Conservation (phyloP, 2,329 filamentous ascomycete genomes). For the Lithohypha guttulata region DNA sequence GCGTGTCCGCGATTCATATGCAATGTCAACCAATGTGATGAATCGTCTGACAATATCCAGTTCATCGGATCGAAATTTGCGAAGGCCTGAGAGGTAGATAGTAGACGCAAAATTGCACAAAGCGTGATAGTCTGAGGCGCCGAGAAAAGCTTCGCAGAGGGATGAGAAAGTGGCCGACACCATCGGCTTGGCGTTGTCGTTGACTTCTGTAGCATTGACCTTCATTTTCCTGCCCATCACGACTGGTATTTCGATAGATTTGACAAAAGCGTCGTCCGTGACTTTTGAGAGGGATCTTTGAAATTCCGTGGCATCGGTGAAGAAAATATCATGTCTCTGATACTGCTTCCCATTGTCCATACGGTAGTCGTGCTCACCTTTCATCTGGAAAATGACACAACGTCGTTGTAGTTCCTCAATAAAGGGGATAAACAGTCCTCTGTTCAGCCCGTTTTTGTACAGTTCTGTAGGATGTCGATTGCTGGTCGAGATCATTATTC, state of each 20-base stretch:
- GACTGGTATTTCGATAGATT: slow-evolving; percentile 1
- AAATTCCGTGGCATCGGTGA: neutral
- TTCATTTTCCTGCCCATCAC: slow-evolving; percentile 5
- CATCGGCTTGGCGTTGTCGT: neutral
- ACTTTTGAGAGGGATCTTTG: neutral
- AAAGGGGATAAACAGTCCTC: slow-evolving; percentile 5
- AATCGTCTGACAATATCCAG: slow-evolving; percentile 3
- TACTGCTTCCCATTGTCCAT: neutral
- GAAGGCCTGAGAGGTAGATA: slow-evolving; percentile 4
- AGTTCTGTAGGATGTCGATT: slow-evolving; percentile 6
- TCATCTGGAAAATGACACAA: slow-evolving; percentile 4
- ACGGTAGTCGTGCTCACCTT: slow-evolving; percentile 4
- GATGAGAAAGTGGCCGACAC: neutral
- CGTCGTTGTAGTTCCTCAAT: slow-evolving; percentile 5
- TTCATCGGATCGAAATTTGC: neutral
- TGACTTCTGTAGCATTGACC: neutral
- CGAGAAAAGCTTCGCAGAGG: slow-evolving; percentile 6
- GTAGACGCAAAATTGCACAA: slow-evolving; percentile 1
- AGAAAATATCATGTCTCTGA: neutral
- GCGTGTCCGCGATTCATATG: slow-evolving; percentile 1
- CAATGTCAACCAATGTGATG: slow-evolving; percentile 3
- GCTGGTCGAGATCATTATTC: slow-evolving; percentile 4
- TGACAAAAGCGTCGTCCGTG: neutral
- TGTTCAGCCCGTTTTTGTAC: slow-evolving; percentile 6
- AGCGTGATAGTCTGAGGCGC: slow-evolving; percentile 5